These are phyloP conservation scores for Gymnopilus junonius DNA, from an alignment of 768 basidiomycete genomes.

Conservation along the genomic window DNA sequence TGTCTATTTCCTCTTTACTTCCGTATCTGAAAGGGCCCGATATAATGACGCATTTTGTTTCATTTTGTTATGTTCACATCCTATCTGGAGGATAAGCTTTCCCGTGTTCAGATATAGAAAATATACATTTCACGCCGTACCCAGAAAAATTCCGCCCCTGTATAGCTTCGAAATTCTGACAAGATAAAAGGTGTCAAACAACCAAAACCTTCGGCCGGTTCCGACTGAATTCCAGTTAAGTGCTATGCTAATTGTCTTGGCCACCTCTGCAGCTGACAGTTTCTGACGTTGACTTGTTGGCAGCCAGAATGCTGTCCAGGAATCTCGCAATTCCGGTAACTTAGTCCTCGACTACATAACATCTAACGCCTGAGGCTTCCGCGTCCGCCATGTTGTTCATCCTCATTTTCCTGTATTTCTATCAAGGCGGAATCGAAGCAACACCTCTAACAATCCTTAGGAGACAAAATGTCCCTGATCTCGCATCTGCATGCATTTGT, in stretches of 20 bases:
- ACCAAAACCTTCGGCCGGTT: background rate
- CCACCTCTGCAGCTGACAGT: background rate
- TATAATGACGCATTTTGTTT: too few relatives aligned
- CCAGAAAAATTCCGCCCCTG: too few relatives aligned
- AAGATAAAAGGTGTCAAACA: too few relatives aligned
- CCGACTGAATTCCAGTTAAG: background rate
- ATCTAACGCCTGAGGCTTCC: background rate
- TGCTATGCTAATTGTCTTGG: background rate
- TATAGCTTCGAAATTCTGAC: too few relatives aligned
- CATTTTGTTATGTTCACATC: too few relatives aligned
- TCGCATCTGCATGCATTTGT: background rate
- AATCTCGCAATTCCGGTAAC: background rate
- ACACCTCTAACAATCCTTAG: background rate
- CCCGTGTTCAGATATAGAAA: too few relatives aligned
- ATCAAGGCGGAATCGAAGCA: background rate
- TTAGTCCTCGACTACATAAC: background rate
- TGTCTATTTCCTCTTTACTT: too few relatives aligned
- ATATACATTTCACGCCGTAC: too few relatives aligned
- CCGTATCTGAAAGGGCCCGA: too few relatives aligned
- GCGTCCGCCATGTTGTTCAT: background rate
- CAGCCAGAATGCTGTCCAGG: too few relatives aligned
- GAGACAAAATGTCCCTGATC: background rate
- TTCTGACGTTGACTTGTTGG: background rate
- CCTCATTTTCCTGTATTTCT: background rate
- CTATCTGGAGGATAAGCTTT: too few relatives aligned